Evolutionary conservation across 148 eudicot genomes (phyloP), one percentile per base, ranked within the genome.

Genomic region (Vaccinium myrtillus): DNA sequence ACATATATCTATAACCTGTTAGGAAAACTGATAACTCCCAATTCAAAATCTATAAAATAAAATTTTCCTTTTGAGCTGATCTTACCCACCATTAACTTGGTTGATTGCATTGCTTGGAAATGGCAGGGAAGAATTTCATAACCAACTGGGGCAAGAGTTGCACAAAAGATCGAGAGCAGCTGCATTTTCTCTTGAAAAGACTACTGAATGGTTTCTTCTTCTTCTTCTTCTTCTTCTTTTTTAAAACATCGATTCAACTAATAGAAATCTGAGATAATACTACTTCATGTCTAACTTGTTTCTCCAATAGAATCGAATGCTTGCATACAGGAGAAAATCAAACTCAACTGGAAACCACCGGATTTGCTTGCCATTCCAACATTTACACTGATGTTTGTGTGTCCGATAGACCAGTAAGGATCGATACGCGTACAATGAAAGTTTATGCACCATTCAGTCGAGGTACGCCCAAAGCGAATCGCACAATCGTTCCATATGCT

Each of bases 401-500:
- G 18, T 81, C 86, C 50, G 77, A 46, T 53, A 83, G 85, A 83
- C 88, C 78, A 10, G 89, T 85, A 14, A 83, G 65, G 55, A 87
- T 90, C 2, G 81, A 88, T 76, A 85, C 32, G 48, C 48, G 21
- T 39, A 53, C 75, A 43, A 19, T 86, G 81, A 61, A 77, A 9
- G 86, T 90, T 10, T 82, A 89, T 32, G 69, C 89, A 49, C 87
- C 86, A 4, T 86, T 83, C 4, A 56, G 74, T 73, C 48, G 80
- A 23, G 49, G 71, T 0, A 43, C n/a, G n/a, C 8, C 84, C 61
- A 43, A 32, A 48, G 78, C 61, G 3, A 79, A 82, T n/a, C 70
- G 10, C 4, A 50, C 75, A 0, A 83, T 91, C 39, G 73, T 56
- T n/a, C 94, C 94, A 12, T 92, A 92, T 55, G 89, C 93, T 5